Percentiles rank a stretch among this genome's conserved stretches.
These are phyloP conservation scores for Oenanthe sinensis DNA, from an alignment of 129 eudicot species.

Conservation along the genomic window DNA sequence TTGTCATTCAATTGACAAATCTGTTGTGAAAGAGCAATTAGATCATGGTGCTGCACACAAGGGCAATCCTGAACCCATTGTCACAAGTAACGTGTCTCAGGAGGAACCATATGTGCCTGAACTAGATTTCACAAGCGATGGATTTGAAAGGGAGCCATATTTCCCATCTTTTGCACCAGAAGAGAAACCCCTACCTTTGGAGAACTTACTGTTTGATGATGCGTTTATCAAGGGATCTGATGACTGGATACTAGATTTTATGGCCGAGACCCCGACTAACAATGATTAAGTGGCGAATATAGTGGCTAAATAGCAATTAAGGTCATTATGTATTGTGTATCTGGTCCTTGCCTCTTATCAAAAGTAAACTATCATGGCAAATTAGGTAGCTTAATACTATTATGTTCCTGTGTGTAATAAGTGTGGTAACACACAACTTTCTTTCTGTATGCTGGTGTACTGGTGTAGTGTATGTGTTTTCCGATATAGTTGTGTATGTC, in stretches of 20 bases:
- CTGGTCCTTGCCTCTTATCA: neutral
- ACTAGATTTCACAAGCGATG: neutral
- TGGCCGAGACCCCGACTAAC: neutral
- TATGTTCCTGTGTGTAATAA: neutral
- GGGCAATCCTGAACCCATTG: neutral
- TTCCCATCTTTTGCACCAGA: neutral
- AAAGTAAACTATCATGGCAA: neutral
- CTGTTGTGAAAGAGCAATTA: neutral
- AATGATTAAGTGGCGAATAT: neutral
- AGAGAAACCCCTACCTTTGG: neutral
- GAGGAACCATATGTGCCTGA: neutral
- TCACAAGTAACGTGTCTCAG: neutral
- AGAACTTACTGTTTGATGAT: neutral
- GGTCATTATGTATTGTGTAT: neutral
- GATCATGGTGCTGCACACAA: neutral
- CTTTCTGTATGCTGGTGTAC: neutral
- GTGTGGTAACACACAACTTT: neutral
- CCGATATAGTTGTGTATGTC: neutral
- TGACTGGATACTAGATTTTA: neutral
- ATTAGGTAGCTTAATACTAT: neutral
- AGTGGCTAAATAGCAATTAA: neutral
- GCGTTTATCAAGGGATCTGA: neutral
- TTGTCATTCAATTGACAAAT: neutral
- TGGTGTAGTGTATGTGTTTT: too few species aligned
- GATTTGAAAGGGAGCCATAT: neutral